Evolutionary conservation across 2,329 filamentous ascomycete genomes (phyloP).

Genomic region (Ciborinia camelliae): DNA sequence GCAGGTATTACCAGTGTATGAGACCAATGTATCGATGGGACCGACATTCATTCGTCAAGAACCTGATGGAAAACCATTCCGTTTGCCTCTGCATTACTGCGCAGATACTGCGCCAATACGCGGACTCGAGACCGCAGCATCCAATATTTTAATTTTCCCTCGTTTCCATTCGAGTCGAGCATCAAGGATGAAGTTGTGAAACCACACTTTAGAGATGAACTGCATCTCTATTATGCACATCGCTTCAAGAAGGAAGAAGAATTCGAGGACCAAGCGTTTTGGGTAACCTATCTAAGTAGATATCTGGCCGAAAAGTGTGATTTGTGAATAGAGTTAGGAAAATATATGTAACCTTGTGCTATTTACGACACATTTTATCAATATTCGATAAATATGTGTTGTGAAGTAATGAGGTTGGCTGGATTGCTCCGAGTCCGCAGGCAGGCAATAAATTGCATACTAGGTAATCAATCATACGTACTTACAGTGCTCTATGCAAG

Average conservation of each 20-base stretch:
- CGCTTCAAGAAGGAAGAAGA: background rate
- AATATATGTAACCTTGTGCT: background rate
- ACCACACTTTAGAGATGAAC: background rate
- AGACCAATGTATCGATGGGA: background rate
- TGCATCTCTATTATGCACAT: background rate
- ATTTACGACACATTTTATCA: background rate
- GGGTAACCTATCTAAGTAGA: background rate
- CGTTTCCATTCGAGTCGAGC: background rate
- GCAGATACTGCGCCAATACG: background rate
- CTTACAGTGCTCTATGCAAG: background rate
- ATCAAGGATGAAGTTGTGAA: slow-evolving; percentile 2
- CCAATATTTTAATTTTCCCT: background rate
- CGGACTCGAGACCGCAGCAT: background rate
- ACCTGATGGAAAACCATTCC: background rate
- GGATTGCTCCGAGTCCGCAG: background rate
- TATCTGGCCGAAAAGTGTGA: background rate
- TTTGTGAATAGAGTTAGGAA: background rate
- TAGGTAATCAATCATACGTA: background rate
- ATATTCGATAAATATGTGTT: slow-evolving; percentile 14
- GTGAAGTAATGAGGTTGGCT: slow-evolving; percentile 14
- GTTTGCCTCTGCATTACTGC: background rate
- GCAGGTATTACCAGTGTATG: background rate
- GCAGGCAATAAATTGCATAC: background rate
- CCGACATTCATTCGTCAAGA: background rate
- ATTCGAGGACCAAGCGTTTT: slow-evolving; percentile 9